Base-by-base conservation (phyloP, 495 filamentous ascomycete species). In the Aspergillus bridgeri region DNA sequence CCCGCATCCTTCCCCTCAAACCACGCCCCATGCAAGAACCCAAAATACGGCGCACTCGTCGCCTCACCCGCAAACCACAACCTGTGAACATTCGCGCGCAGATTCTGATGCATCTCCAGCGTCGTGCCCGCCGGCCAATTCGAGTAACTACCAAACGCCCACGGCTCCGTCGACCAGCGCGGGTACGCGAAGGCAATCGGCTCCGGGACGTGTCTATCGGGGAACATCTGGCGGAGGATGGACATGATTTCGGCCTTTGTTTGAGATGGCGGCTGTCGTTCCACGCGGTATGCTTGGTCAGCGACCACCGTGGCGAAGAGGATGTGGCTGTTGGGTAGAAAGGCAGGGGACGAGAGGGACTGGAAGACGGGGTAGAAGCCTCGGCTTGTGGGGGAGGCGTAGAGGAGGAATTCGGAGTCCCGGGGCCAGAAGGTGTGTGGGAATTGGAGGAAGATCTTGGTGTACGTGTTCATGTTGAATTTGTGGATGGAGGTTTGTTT, bases 401-500 rank as follows among this genome's bases (percentile, higher is more conserved):
- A 90, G 15, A 91, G 79, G 60, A 86, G 82, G 72, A 82, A 89
- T 61, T 90, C 79, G 5, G 81, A 83, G 24, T 84, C 75, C 5
- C 62, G 63, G 45, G 86, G 80, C 88, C 88, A 91, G 70, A 89
- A 90, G 6, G 82, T 81, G 46, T 84, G 70, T 57, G 82, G 79
- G 68, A 90, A 90, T 55, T 87, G 86, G 1, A 89, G 69, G 74
- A 90, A 90, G 56, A 90, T 84, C 64, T 90, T 90, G 53, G 86
- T 90, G 72, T 89, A 91, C 0, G 84, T 90, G 17, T 82, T 86
- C 81, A 91, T 89, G 53, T 79, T 75, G 67, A 88, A 88, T 43
- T 78, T 80, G 5, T 82, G 77, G 59, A 89, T 85, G 15, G 82
- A 82, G 22, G 77, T 76, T 17, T 78, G 73, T 64, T 91, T 90